Percentiles rank a stretch among this genome's conserved stretches.
phyloP scores from a whole-genome alignment of 208 protist species.

The Leishmania martiniquensis region DNA sequence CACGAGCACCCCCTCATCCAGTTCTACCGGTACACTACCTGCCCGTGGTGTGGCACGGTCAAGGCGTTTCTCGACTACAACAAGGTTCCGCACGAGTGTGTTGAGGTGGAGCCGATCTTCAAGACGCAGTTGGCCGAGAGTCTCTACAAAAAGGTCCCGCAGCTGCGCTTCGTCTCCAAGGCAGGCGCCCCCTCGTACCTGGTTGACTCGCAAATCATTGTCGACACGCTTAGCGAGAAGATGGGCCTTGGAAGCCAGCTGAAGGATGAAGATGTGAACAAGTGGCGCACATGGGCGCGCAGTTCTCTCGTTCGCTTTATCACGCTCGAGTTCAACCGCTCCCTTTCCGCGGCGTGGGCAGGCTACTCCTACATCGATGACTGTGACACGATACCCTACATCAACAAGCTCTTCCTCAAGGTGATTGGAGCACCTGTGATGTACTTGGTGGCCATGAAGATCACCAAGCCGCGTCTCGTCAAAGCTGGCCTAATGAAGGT shows the following conservation, averaged over 20 bases:
- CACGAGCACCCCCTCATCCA: slow-evolving; percentile 47
- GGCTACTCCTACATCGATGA: slow-evolving; percentile 91
- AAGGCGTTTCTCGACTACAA: slow-evolving; percentile 89
- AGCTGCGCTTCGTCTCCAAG: slow-evolving; percentile 72
- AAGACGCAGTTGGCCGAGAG: slow-evolving; percentile 74
- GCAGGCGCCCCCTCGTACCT: slow-evolving; percentile 61
- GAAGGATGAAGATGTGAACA: slow-evolving; percentile 62
- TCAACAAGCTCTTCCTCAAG: slow-evolving; percentile 91
- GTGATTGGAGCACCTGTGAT: slow-evolving; percentile 90
- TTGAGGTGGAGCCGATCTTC: slow-evolving; percentile 93
- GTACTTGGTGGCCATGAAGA: slow-evolving; percentile 79
- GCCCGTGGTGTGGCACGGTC: slow-evolving; percentile 90
- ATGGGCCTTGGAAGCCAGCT: slow-evolving; percentile 60
- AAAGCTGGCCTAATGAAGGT: slow-evolving; percentile 64
- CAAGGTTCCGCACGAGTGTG: slow-evolving; percentile 70
- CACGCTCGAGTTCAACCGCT: slow-evolving; percentile 86
- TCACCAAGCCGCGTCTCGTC: slow-evolving; percentile 78
- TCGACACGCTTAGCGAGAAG: slow-evolving; percentile 70
- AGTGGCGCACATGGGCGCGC: slow-evolving; percentile 85
- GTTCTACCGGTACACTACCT: slow-evolving; percentile 90
- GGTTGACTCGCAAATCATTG: slow-evolving; percentile 86
- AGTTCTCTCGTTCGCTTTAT: slow-evolving; percentile 85
- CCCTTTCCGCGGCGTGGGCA: slow-evolving; percentile 70
- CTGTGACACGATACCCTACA: slow-evolving; percentile 83
- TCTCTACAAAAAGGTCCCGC: slow-evolving; percentile 92